Conservation (phyloP, 768 basidiomycete species). For the Pisolithus tinctorius region DNA sequence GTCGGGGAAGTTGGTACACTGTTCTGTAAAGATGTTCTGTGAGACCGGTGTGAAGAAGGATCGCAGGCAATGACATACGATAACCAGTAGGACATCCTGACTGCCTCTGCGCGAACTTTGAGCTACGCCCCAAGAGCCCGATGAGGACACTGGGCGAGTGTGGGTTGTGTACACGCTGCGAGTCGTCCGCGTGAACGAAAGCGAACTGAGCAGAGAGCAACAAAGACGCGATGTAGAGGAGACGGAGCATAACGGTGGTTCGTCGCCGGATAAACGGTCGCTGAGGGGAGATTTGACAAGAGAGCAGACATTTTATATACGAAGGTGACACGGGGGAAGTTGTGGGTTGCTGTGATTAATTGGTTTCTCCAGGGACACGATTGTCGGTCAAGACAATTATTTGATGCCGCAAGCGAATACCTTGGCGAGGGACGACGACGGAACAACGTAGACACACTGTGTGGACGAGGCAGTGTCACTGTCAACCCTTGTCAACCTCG, state of each 20-base stretch:
- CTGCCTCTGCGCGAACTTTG: slow-evolving; percentile 7
- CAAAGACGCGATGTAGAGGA: slow-evolving; percentile 6
- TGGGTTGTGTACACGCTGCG: slow-evolving; percentile 1
- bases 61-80: slow-evolving; percentile 5
- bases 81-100: slow-evolving; percentile 8
- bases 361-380: too few relatives aligned
- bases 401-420: too few relatives aligned
- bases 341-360: neutral
- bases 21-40: slow-evolving; percentile 2
- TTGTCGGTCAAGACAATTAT: too few relatives aligned
- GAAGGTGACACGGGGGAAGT: too few relatives aligned
- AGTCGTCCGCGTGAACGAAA: slow-evolving; percentile 1
- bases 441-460: too few relatives aligned
- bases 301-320: neutral
- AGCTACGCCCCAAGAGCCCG: slow-evolving; percentile 8
- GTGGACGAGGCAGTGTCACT: too few relatives aligned
- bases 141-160: slow-evolving; percentile 2
- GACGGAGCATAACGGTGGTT: slow-evolving; percentile 6
- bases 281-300: neutral
- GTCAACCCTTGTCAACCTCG: too few relatives aligned
- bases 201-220: slow-evolving; percentile 8
- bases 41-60: neutral
- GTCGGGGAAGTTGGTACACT: slow-evolving; percentile 13
- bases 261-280: neutral
- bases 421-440: too few relatives aligned